phyloP scores from a whole-genome alignment of 768 basidiomycete species.

The Xerocomus potaroensis region DNA sequence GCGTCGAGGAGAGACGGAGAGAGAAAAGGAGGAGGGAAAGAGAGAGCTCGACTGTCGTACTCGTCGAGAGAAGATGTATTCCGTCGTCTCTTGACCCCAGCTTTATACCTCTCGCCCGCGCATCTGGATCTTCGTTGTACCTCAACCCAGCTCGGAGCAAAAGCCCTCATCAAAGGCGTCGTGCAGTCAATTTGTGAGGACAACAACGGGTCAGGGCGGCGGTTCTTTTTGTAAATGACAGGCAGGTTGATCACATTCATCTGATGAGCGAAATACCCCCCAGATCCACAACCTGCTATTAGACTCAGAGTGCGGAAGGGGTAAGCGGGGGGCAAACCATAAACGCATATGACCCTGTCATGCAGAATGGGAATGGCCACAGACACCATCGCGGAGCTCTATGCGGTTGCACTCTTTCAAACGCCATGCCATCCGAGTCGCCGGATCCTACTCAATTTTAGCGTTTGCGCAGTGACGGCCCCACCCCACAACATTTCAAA shows the following conservation, averaged over 20 bases:
- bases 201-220: neutral
- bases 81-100: neutral
- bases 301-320: constrained; percentile 5
- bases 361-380: constrained; percentile 9
- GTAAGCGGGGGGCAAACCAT: constrained; percentile 8
- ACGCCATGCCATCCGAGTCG: neutral
- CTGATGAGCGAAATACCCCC: constrained; percentile 15
- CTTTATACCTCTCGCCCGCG: constrained; percentile 21
- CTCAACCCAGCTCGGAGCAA: constrained; percentile 5
- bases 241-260: constrained; percentile 18
- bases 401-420: too few species aligned
- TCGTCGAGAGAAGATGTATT: constrained; percentile 4
- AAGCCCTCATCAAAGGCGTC: constrained; percentile 10
- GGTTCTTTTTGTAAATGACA: neutral
- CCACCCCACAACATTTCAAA: constrained; percentile 1
- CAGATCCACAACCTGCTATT: constrained; percentile 15
- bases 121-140: constrained; percentile 1
- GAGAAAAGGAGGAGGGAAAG: neutral
- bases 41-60: constrained; percentile 6
- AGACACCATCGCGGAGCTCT: constrained; percentile 21
- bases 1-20: neutral
- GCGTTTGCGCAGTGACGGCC: neutral
- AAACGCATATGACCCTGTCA: constrained; percentile 16
- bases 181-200: neutral
- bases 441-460: constrained; percentile 9